Evolutionary conservation across 768 basidiomycete genomes (phyloP).

Genomic region (Obba rivulosa): DNA sequence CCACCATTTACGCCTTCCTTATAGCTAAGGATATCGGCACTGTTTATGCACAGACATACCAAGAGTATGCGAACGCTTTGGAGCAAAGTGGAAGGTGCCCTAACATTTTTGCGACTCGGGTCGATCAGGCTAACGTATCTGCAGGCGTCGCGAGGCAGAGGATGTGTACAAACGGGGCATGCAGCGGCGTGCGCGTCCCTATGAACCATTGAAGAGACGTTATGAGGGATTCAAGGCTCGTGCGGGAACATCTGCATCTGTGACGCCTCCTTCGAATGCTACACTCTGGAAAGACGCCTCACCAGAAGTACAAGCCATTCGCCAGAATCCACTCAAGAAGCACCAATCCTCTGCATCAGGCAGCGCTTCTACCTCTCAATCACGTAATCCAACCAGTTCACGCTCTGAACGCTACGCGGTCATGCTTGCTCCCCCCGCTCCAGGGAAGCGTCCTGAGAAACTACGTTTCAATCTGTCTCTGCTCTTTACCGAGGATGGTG

Average conservation of each 20-base stretch:
- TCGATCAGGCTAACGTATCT: not conserved
- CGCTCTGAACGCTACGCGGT: constrained; percentile 51
- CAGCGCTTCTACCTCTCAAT: not conserved
- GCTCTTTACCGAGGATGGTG: constrained; percentile 68
- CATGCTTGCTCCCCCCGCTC: constrained; percentile 66
- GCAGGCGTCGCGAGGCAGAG: constrained; percentile 74
- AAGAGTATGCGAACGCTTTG: constrained; percentile 81
- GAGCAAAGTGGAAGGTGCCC: constrained; percentile 77
- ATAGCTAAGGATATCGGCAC: constrained; percentile 48
- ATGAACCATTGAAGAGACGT: constrained; percentile 76
- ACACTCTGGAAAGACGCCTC: constrained; percentile 18
- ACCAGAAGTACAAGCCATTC: constrained; percentile 19
- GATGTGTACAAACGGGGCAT: constrained; percentile 79
- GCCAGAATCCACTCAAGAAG: constrained; percentile 33
- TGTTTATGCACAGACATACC: constrained; percentile 79
- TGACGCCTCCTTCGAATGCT: constrained; percentile 7
- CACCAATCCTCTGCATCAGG: constrained; percentile 14
- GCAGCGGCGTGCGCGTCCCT: constrained; percentile 70
- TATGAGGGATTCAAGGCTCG: constrained; percentile 76
- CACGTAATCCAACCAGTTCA: constrained; percentile 10
- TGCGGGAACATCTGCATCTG: constrained; percentile 22
- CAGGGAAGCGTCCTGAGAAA: constrained; percentile 69
- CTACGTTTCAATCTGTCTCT: constrained; percentile 62
- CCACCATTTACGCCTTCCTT: constrained; percentile 54
- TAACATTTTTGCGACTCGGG: constrained; percentile 13